Base-by-base conservation (phyloP, 768 basidiomycete species). In the Daedalea quercina region DNA sequence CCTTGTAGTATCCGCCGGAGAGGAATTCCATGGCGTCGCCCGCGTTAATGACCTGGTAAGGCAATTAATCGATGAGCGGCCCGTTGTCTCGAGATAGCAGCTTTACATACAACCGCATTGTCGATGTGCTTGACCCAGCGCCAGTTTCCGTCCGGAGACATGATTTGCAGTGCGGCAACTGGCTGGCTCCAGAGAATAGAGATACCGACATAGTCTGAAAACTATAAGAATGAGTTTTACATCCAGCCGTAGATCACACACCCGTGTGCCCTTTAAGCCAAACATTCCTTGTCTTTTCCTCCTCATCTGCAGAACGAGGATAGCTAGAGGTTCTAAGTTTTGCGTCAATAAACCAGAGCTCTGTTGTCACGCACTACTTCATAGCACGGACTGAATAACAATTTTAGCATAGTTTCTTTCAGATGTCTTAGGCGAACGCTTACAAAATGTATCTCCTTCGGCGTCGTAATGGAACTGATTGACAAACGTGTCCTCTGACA, bases 401-500 rank as follows among this genome's bases (percentile, higher is more conserved):
- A 22, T 12, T 42, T 9, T 40, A 13, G 3, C 43, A n/a, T n/a
- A n/a, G n/a, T n/a, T n/a, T n/a, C n/a, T n/a, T n/a, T n/a, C n/a
- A n/a, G n/a, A n/a, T n/a, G n/a, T n/a, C n/a, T n/a, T n/a, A n/a
- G n/a, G n/a, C n/a, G n/a, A 31, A 33, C 3, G 9, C 63, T 2
- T 50, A 74, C 74, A 61, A 51, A 63, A 73, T 15, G 71, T 66
- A 51, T 77, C 73, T 3, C 72, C 69, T 0, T 57, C 60, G 0
- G 68, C 63, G 9, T 69, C 66, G 41, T 69, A 76, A 1, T 59
- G 60, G 55, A 77, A 74, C 19, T 65, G 54, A 9, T 74, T 62
- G 1, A 73, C 70, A 24, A 78, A 67, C 0, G 71, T 64, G 4
- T 78, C 71, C 55, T 79, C 76, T 2, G 73, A 73, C 9, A 79